A percentile compares a stretch with the other conserved stretches of the same genome.
Conservation (phyloP, 345 rosid species). For the Sisymbrium altissimum region DNA sequence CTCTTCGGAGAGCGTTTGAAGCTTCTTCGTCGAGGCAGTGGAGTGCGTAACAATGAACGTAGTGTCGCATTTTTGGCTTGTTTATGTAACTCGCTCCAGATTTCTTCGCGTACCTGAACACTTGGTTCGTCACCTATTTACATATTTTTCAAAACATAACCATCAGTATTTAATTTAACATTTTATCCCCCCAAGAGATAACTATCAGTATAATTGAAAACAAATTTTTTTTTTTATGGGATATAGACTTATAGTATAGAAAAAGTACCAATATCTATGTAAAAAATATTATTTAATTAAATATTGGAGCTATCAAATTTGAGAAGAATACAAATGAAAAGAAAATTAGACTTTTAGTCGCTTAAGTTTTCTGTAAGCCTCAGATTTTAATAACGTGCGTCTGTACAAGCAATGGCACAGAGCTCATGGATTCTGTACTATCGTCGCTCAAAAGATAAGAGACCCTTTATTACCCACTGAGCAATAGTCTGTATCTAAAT, state of each 20-base stretch:
- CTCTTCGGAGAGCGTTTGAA: slow-evolving; percentile 69
- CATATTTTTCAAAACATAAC: background rate
- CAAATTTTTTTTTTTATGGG: background rate
- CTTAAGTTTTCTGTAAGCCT: slow-evolving; percentile 4
- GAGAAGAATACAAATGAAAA: background rate
- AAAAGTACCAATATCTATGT: background rate
- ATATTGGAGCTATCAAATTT: background rate
- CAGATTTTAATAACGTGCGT: slow-evolving; percentile 19
- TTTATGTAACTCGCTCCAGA: slow-evolving; percentile 95
- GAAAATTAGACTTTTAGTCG: background rate
- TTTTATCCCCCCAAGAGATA: no score
- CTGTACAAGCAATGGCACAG: slow-evolving; percentile 36
- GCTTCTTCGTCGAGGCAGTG: slow-evolving; percentile 91
- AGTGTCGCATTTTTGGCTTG: slow-evolving; percentile 99
- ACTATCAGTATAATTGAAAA: background rate
- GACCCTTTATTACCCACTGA: slow-evolving; percentile 27
- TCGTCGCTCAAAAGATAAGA: slow-evolving; percentile 8
- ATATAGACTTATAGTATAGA: background rate
- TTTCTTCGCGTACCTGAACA: slow-evolving; percentile 88
- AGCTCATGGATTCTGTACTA: slow-evolving; percentile 39
- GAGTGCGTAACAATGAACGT: slow-evolving; percentile 94
- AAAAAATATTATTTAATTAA: background rate
- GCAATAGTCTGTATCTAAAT: slow-evolving; percentile 8
- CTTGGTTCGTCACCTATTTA: slow-evolving; percentile 88
- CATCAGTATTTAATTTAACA: background rate